Evolutionary conservation across 805 yeast genomes (phyloP).

Genomic region (Cyberlindnera veronae): DNA sequence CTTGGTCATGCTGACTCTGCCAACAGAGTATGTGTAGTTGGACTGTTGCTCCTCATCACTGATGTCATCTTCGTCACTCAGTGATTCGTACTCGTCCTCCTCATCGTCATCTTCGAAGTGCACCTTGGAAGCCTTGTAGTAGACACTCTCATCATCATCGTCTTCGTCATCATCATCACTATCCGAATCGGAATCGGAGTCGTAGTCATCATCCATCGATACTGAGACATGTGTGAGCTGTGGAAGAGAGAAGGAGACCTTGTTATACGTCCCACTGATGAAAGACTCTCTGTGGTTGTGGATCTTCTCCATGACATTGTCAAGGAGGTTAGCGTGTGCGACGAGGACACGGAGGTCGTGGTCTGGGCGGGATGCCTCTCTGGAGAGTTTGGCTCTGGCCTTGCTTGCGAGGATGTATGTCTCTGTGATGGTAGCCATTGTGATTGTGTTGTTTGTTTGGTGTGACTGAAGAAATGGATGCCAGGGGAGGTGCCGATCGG

Average conservation of each 20-base stretch:
- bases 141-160: slow-evolving; percentile 8
- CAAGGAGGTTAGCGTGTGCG: slow-evolving; percentile 28
- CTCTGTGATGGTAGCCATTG: slow-evolving; percentile 22
- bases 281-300: slow-evolving; percentile 18
- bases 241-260: slow-evolving; percentile 11
- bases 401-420: slow-evolving; percentile 24
- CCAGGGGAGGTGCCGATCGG: neutral
- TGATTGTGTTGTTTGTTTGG: slow-evolving; percentile 5
- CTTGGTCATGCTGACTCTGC: neutral
- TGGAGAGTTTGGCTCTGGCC: slow-evolving; percentile 25
- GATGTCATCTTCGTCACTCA: slow-evolving; percentile 10
- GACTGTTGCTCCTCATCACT: slow-evolving; percentile 15
- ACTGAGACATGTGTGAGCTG: slow-evolving; percentile 7
- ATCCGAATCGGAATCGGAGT: slow-evolving; percentile 17
- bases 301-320: slow-evolving; percentile 25
- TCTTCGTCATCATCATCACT: slow-evolving; percentile 16
- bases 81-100: slow-evolving; percentile 9
- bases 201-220: slow-evolving; percentile 14
- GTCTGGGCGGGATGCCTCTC: slow-evolving; percentile 25
- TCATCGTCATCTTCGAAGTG: slow-evolving; percentile 14
- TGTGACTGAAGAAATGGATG: neutral
- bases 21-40: neutral
- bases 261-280: slow-evolving; percentile 10
- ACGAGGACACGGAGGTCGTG: slow-evolving; percentile 25
- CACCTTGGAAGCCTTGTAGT: slow-evolving; percentile 12